Percentiles rank a stretch among this genome's conserved stretches.
phyloP scores from a whole-genome alignment of 225 moss, liverwort and hornwort genomes.

The Pseudisothecium myosuroides region DNA sequence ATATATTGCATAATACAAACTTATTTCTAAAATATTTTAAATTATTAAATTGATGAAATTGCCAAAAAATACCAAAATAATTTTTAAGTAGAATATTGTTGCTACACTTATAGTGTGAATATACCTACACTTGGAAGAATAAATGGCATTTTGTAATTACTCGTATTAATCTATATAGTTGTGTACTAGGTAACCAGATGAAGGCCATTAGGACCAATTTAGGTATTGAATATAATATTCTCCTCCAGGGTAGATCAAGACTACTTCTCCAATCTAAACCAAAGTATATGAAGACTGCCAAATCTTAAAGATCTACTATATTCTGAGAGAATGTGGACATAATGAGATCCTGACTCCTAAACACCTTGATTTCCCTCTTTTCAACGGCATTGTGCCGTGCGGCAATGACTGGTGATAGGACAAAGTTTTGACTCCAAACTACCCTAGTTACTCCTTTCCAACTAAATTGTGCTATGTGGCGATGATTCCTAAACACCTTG shows the following conservation, averaged over 20 bases:
- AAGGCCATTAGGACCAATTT: background rate
- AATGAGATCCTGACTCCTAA: accelerated
- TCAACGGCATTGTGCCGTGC: background rate
- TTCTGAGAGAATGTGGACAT: accelerated
- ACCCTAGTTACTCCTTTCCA: background rate
- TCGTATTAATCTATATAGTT: background rate
- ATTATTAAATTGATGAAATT: background rate
- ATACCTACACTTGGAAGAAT: background rate
- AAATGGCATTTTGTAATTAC: background rate
- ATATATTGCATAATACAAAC: too few relatives aligned
- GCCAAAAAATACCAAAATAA: background rate
- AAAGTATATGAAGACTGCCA: accelerated
- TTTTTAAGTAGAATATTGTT: background rate
- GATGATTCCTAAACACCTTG: too few relatives aligned
- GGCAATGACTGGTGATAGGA: background rate
- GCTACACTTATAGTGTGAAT: background rate
- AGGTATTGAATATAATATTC: background rate
- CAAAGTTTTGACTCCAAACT: too few relatives aligned
- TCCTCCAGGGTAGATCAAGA: background rate
- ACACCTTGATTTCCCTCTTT: accelerated
- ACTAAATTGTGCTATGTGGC: accelerated
- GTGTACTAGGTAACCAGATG: accelerated
- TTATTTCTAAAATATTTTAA: background rate
- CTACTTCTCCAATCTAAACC: background rate
- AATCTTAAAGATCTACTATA: background rate